Evolutionary conservation across 306 rosid genomes (phyloP), one percentile per base, ranked within the genome.

Genomic region (Rosa multiflora): DNA sequence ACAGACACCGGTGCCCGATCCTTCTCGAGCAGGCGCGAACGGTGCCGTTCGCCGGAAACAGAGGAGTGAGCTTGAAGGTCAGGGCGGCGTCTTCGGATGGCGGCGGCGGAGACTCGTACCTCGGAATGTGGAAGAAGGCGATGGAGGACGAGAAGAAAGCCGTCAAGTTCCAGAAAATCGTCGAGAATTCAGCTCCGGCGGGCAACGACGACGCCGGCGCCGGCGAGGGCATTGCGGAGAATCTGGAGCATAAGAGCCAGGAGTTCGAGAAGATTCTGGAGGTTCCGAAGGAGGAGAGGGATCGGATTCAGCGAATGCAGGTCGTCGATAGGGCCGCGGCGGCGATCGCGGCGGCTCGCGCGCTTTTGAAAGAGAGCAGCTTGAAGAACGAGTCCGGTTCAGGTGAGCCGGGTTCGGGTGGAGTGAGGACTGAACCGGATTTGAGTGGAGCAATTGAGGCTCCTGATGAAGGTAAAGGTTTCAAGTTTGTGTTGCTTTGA

Each of bases 241-340:
- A 80, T 10, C 15, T 96, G 87, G 85, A 87, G 83, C 80, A 78
- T 92, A 93, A 91, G 87, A 93, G 85, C 59, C 76, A 14, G 70
- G 91, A 96, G 78, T 96, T 96, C 70, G 81, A 88, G 80, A 89
- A 89, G 89, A 86, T 96, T 88, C 90, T 96, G 26, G 76, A 83
- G 59, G 90, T 93, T 81, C 74, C 99, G 8, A 74, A 14, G 21
- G 96, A 96, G 13, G 97, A 96, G 72, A 89, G 99, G 73, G 97
- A 95, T 47, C 84, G 86, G 71, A 14, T 86, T 75, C 98, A 95
- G 91, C 82, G 95, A 44, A 79, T 92, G 86, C 98, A 95, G 88
- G 92, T 95, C 32, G 80, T 96, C 72, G 97, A 96, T 88, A 90
- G 98, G 40, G 98, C 98, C 1, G 88, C 94, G 6, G 98, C 98